Conservation (phyloP, 805 yeast genomes). For the Gaillardinia entomophila region DNA sequence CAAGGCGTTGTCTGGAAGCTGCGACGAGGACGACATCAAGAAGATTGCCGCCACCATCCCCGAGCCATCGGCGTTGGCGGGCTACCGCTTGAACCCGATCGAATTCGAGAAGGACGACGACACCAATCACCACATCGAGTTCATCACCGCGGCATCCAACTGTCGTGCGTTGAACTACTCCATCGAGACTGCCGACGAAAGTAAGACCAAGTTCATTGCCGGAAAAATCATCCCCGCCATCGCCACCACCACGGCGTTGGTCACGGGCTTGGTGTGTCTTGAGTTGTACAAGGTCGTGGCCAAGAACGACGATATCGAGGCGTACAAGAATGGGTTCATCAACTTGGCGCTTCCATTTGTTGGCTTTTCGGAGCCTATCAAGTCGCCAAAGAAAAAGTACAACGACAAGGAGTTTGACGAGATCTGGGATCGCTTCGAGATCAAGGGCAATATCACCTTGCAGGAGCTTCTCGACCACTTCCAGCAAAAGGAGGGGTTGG, state of each 20-base stretch:
- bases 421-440: slow-evolving; percentile 93
- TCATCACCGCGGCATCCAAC: slow-evolving; percentile 92
- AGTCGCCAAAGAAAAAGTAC: slow-evolving; percentile 76
- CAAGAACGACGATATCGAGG: slow-evolving; percentile 67
- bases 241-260: slow-evolving; percentile 98
- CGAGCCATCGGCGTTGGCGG: slow-evolving; percentile 81
- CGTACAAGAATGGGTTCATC: slow-evolving; percentile 87
- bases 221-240: slow-evolving; percentile 98
- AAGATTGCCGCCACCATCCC: slow-evolving; percentile 76
- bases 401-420: slow-evolving; percentile 74
- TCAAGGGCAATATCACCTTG: slow-evolving; percentile 71
- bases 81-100: slow-evolving; percentile 80
- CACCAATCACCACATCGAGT: slow-evolving; percentile 91
- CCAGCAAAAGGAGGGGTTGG: slow-evolving; percentile 76
- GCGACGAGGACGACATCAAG: slow-evolving; percentile 62
- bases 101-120: slow-evolving; percentile 99
- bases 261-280: slow-evolving; percentile 88
- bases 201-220: slow-evolving; percentile 93
- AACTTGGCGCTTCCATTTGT: slow-evolving; percentile 92
- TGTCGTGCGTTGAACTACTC: slow-evolving; percentile 90
- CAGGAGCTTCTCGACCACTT: slow-evolving; percentile 70
- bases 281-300: slow-evolving; percentile 90
- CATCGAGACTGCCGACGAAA: slow-evolving; percentile 82
- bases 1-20: slow-evolving; percentile 24
- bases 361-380: slow-evolving; percentile 94